A percentile compares a stretch with the other conserved stretches of the same genome.
phyloP scores from a whole-genome alignment of 306 rosid species.

The Astragalus membranaceus region DNA sequence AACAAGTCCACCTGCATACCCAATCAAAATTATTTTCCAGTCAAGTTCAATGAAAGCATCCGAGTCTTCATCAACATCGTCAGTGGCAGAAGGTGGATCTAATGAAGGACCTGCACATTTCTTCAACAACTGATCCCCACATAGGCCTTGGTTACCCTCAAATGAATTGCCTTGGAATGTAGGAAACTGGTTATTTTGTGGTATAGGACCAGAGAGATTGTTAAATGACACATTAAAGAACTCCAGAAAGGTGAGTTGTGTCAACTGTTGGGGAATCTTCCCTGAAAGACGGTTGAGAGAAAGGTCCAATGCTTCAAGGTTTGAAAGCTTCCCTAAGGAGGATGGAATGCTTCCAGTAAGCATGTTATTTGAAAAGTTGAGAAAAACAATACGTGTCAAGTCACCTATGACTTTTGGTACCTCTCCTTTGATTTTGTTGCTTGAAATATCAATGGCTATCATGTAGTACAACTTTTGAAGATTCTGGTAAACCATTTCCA shows the following conservation, averaged over 20 bases:
- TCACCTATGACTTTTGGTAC: slow-evolving; percentile 7
- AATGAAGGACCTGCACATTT: background rate
- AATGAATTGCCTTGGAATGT: slow-evolving; percentile 10
- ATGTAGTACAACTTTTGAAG: slow-evolving; percentile 1
- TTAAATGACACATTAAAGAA: slow-evolving; percentile 21
- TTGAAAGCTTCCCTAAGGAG: slow-evolving; percentile 18
- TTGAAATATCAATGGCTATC: slow-evolving; percentile 19
- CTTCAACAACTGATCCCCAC: slow-evolving; percentile 13
- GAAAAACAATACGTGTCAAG: background rate
- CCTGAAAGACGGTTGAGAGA: slow-evolving; percentile 18
- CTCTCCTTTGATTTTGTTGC: slow-evolving; percentile 21
- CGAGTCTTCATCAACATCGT: background rate
- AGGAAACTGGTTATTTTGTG: slow-evolving; percentile 2
- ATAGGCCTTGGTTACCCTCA: slow-evolving; percentile 13
- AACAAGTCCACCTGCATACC: slow-evolving; percentile 22
- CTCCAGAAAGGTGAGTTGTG: slow-evolving; percentile 14
- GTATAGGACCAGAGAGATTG: slow-evolving; percentile 18
- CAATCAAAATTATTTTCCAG: slow-evolving; percentile 6
- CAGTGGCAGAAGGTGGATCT: background rate
- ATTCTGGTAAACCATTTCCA: background rate
- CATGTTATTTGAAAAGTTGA: slow-evolving; percentile 21
- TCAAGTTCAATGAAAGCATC: background rate
- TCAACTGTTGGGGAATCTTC: slow-evolving; percentile 9
- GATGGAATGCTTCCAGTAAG: slow-evolving; percentile 20
- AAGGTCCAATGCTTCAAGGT: slow-evolving; percentile 24